A percentile compares a stretch with the other conserved stretches of the same genome.
phyloP scores from a whole-genome alignment of 2,329 filamentous ascomycete genomes.

The Phyllosticta citribraziliensis region DNA sequence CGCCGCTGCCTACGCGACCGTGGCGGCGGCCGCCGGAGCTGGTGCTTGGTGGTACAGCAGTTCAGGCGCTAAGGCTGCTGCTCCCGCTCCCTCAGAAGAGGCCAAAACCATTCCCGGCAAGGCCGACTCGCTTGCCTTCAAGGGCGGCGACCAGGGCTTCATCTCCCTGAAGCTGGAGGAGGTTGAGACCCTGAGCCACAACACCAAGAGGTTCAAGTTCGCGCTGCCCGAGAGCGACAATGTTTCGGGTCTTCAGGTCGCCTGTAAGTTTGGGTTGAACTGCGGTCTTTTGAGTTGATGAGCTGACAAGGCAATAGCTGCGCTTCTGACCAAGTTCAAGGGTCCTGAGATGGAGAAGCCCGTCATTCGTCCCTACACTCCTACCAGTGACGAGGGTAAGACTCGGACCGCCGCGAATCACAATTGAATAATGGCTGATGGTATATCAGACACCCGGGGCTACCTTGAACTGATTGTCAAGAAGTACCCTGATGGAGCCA shows the following conservation, averaged over 20 bases:
- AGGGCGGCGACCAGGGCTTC: slow-evolving; percentile 83
- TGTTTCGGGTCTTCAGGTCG: slow-evolving; percentile 70
- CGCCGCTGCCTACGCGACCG: slow-evolving; percentile 50
- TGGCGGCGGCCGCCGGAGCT: slow-evolving; percentile 45
- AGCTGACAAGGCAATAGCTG: slow-evolving; percentile 37
- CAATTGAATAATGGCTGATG: not conserved
- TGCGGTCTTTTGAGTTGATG: not conserved
- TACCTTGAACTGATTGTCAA: slow-evolving; percentile 87
- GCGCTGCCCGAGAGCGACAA: slow-evolving; percentile 73
- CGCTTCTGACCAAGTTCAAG: slow-evolving; percentile 87
- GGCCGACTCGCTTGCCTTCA: slow-evolving; percentile 49
- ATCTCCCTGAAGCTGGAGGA: slow-evolving; percentile 69
- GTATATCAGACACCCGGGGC: slow-evolving; percentile 54
- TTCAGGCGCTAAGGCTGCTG: slow-evolving; percentile 17
- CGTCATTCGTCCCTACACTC: slow-evolving; percentile 85
- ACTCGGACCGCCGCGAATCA: slow-evolving; percentile 8
- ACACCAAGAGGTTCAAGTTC: slow-evolving; percentile 90
- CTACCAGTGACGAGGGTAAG: slow-evolving; percentile 73
- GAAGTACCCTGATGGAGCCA: slow-evolving; percentile 79
- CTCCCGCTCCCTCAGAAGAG: slow-evolving; percentile 22
- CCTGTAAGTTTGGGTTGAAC: slow-evolving; percentile 45
- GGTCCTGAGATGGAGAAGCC: slow-evolving; percentile 74
- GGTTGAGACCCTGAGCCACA: slow-evolving; percentile 76
- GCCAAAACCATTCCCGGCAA: slow-evolving; percentile 31
- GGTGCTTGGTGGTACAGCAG: slow-evolving; percentile 46